Base-by-base conservation (phyloP, 2,329 filamentous ascomycete species). In the Pseudogymnoascus sp. region DNA sequence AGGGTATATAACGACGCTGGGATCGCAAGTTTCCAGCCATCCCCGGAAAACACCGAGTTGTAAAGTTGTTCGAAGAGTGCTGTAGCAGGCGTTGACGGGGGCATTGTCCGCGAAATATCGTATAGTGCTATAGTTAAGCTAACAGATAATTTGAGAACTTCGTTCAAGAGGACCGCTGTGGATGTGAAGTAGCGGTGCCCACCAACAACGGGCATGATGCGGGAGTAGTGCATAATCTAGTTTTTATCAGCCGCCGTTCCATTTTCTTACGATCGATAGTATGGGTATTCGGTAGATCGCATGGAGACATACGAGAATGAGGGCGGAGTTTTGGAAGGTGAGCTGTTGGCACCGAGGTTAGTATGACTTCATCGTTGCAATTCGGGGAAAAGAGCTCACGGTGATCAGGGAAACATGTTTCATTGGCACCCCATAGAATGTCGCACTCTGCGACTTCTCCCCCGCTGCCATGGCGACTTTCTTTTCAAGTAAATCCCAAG, bases 1-100 rank as follows among this genome's bases (percentile, higher is more conserved):
- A 97, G 74, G 0, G 93, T 96, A 73, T 96, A 97, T 1, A 97
- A 80, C 4, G 86, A 82, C 3, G 93, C 94, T 0, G 93, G 94
- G 43, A 97, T 86, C 7, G 91, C 91, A 66, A 99, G 78, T 75
- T 96, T 96, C 93, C 93, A 97, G 68, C 92, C 92, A 72, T 97
- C 94, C 8, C 89, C 88, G 0, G 89, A 88, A 72, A 97, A 96
- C 14, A 97, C 89, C 31, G 87, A 85, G 69, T 84, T 86, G 71
- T 87, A 89, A 23, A 97, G 84, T 70, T 91, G 88, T 69, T 87
- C 83, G 71, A 95, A 90, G 16, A 97, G 81, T 1, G 90, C 85
- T 0, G 90, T 91, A 19, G 88, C 88, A 1, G 91, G 89, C 21
- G 90, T 90, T 33, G 90, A 89, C 6, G 91, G 85, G 5, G 91